phyloP scores from a whole-genome alignment of 495 filamentous ascomycete species.

The Penicillium antarcticum region DNA sequence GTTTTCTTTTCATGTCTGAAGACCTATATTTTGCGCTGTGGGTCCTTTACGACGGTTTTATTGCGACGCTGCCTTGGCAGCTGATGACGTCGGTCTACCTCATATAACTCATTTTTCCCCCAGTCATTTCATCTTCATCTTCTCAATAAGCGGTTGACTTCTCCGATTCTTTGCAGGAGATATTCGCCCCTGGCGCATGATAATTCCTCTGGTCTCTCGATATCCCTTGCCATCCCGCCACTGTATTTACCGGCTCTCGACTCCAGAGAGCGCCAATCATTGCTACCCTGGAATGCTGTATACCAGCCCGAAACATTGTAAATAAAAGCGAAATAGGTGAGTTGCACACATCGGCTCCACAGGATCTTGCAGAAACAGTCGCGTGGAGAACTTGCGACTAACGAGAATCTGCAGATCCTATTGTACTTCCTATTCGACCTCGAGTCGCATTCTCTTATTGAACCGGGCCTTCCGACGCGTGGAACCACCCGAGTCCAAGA shows the following conservation, averaged over 20 bases:
- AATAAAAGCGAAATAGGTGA: conserved; percentile 1
- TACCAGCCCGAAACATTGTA: background rate
- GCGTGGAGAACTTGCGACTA: background rate
- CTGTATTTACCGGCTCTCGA: background rate
- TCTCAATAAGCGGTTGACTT: background rate
- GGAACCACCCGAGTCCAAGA: background rate
- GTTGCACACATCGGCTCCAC: background rate
- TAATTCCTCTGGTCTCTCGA: background rate
- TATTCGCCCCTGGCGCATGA: too few species aligned
- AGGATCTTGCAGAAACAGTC: background rate
- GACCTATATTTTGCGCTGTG: background rate
- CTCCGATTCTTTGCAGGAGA: too few species aligned
- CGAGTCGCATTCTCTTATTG: background rate
- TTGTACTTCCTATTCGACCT: background rate
- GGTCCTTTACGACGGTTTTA: conserved; percentile 1
- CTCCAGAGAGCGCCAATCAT: background rate
- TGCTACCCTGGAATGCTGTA: background rate
- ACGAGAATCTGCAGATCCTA: background rate
- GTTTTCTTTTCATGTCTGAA: background rate
- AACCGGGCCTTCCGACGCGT: too few species aligned
- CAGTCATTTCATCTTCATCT: background rate
- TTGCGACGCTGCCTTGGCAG: conserved; percentile 14
- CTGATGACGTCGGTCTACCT: conserved; percentile 13
- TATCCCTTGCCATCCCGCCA: conserved; percentile 5
- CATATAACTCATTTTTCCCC: background rate